Base-by-base conservation (phyloP, 176 grass and related monocot genomes). In the Oryza glumipatula region DNA sequence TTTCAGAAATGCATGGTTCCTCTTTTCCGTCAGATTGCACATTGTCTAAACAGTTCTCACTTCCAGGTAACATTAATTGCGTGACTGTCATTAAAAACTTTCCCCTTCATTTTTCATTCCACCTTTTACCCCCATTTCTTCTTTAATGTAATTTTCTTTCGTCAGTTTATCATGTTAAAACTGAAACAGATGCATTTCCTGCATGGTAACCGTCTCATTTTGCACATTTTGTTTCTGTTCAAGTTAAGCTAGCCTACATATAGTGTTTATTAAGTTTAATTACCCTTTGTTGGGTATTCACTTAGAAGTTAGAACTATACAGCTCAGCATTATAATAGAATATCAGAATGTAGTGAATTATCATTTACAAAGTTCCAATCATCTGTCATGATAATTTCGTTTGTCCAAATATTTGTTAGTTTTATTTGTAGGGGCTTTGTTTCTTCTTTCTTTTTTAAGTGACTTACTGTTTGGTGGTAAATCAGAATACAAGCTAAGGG, bases 1-100 rank as follows among this genome's bases (percentile, higher is more conserved):
- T 97, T 97, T 75, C 94, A 97, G 84, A 97, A 94, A 81, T 97
- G 91, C 83, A 97, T 97, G 94, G 91, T 94, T 52, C 94, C 94
- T 51, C 89, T 97, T 79, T 97, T 94, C 82, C 81, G 87, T 16
- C 91, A 91, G 87, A 97, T 97, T 11, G 80, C 87, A 9, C 72
- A 82, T 4, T 97, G 94, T 65, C 86, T 97, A 65, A 97, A 68
- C 86, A 92, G 94, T 70, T 90, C 91, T 26, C 94, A 97, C 77
- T 97, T 97, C 83, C 94, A 97, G 94, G 94, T 97, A 93, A 78
- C 74, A 56, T 65, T 58, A 68, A 11, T 61, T n/a, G 13, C 4
- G 79, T 72, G 21, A 1, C 36, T 52, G 14, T 64, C 36, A 54
- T 70, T 45, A 64, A 49, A 63, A 66, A 5, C 15, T 2, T 69